These are phyloP conservation scores for Chlamydomonas sp. DNA, from an alignment of 139 green algal genomes.

Conservation along the genomic window DNA sequence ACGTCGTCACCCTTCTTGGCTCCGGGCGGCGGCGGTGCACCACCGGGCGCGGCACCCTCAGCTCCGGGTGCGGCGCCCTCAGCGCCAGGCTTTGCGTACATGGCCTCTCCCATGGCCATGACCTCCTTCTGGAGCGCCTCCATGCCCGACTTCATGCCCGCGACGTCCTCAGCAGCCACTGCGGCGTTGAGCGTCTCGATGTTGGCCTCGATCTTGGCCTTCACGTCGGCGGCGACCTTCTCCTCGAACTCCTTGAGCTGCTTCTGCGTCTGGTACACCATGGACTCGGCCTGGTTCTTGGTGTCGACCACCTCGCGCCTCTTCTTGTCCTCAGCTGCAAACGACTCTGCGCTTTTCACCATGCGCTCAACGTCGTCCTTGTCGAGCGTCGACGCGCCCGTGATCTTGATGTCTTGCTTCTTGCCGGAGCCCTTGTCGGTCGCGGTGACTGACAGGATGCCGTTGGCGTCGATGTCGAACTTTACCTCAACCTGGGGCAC, in stretches of 20 bases:
- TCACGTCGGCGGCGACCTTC: constrained; percentile 55
- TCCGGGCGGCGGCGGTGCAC: background rate
- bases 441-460: constrained; percentile 89
- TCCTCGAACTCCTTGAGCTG: constrained; percentile 95
- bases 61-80: constrained; percentile 22
- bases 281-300: constrained; percentile 89
- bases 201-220: constrained; percentile 79
- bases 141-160: constrained; percentile 82
- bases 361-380: constrained; percentile 90
- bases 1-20: constrained; percentile 56
- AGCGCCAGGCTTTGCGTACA: constrained; percentile 60
- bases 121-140: constrained; percentile 85
- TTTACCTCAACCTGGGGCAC: constrained; percentile 95
- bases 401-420: constrained; percentile 98
- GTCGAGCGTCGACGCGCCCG: constrained; percentile 52
- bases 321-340: constrained; percentile 79
- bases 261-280: constrained; percentile 95
- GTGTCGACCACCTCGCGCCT: constrained; percentile 86
- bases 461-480: constrained; percentile 99
- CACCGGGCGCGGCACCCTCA: constrained; percentile 21
- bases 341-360: constrained; percentile 92
- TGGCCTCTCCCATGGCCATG: constrained; percentile 86
- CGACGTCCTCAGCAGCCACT: constrained; percentile 55
- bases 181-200: constrained; percentile 62
- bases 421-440: constrained; percentile 94